Base-by-base conservation (phyloP, 1,284 basidiomycete species). In the Waitea zeae region DNA sequence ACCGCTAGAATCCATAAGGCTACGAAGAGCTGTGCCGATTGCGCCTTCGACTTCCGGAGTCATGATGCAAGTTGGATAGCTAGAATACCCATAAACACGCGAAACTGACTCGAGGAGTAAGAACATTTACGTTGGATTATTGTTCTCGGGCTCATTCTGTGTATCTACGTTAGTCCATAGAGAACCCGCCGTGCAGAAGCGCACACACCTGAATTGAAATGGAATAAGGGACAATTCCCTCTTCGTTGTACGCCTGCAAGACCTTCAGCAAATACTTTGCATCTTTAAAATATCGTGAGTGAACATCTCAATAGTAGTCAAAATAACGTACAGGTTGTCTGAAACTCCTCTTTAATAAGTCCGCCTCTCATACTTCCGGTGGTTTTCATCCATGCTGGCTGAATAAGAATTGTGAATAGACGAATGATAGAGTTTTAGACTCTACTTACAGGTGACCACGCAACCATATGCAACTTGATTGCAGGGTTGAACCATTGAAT, bases 331-430 rank as follows among this genome's bases (percentile, higher is more conserved):
- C n/a, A 63, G 1, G 47, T 42, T 26, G 42, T 42, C n/a, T 50
- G 49, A 36, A 61, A 59, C n/a, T 48, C 18, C 5, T 17, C 20
- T 12, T 30, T 12, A 40, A 68, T 53, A 22, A 48, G 53, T 11
- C 64, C 65, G 3, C 65, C 65, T 4, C 58, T 49, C 56, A 66
- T 61, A 2, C 54, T 54, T 3, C 48, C 52, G 27, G 52, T 59
- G 36, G 46, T 49, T 43, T 67, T 69, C 64, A 67, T 65, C 66
- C 67, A 69, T 9, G 49, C 63, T 3, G 66, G 67, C 64, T 68
- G 37, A 15, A n/a, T n/a, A 11, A 31, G 30, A 6, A 31, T 6
- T 7, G 30, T 17, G 30, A 31, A 11, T n/a, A 6, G 14, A 31
- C 7, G 30, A 14, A 6, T 7, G 6, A 6, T 31, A 17, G 7